phyloP scores from a whole-genome alignment of 2,329 filamentous ascomycete genomes.

The Penicillium sp. region DNA sequence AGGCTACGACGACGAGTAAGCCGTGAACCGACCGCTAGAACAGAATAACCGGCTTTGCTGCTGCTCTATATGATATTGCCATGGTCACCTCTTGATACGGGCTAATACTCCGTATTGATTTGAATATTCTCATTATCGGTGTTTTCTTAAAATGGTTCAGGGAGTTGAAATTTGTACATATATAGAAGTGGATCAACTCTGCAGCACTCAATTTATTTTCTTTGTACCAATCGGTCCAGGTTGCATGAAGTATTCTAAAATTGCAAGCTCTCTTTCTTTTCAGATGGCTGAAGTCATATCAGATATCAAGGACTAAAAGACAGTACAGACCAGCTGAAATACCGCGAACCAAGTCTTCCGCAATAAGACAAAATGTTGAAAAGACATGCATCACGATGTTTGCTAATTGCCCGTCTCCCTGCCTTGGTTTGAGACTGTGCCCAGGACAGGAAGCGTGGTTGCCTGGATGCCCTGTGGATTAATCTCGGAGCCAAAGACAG shows the following conservation, averaged over 20 bases:
- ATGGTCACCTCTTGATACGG: too few species aligned
- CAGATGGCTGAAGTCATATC: too few species aligned
- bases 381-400: neutral
- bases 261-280: neutral
- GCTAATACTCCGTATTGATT: neutral
- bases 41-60: neutral
- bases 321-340: neutral
- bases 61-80: neutral
- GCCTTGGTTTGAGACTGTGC: neutral
- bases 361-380: neutral
- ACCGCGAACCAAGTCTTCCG: neutral
- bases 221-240: neutral
- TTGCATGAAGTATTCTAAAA: neutral
- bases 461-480: neutral
- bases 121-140: neutral
- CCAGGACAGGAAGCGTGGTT: neutral
- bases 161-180: constrained; percentile 12
- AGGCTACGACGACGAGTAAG: constrained; percentile 43
- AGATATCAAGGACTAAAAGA: neutral
- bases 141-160: neutral
- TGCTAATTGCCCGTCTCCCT: neutral
- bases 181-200: constrained; percentile 9
- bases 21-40: neutral
- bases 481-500: neutral
- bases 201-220: neutral